Conservation (phyloP, 2,329 filamentous ascomycete genomes). For the Colletotrichum echinochloae region DNA sequence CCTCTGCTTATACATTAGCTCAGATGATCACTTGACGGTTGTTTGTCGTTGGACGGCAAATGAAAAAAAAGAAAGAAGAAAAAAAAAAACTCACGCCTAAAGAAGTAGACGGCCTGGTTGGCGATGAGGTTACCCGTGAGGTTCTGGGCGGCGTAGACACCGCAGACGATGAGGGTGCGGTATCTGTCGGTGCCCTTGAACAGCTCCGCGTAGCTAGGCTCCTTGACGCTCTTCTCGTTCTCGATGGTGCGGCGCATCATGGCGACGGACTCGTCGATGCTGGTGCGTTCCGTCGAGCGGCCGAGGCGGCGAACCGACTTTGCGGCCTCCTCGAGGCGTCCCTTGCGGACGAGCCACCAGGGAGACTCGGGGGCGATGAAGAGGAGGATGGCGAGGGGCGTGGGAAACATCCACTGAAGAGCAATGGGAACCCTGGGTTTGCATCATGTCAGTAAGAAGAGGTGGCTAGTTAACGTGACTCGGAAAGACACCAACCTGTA, state of each 20-base stretch:
- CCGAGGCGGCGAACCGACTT: slow-evolving; percentile 62
- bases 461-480: slow-evolving; percentile 39
- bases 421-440: slow-evolving; percentile 62
- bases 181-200: slow-evolving; percentile 66
- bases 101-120: slow-evolving; percentile 73
- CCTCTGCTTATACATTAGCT: slow-evolving; percentile 59
- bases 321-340: slow-evolving; percentile 57
- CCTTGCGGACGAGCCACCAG: slow-evolving; percentile 68
- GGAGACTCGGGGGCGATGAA: slow-evolving; percentile 64
- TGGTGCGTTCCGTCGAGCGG: slow-evolving; percentile 41
- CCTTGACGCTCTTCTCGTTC: slow-evolving; percentile 61
- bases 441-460: slow-evolving; percentile 47
- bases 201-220: slow-evolving; percentile 63
- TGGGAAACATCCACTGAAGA: slow-evolving; percentile 70
- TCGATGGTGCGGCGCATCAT: slow-evolving; percentile 62
- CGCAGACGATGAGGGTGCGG: slow-evolving; percentile 66
- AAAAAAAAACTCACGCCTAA: slow-evolving; percentile 57
- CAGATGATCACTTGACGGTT: no score
- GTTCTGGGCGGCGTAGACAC: slow-evolving; percentile 70
- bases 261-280: slow-evolving; percentile 43
- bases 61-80: neutral
- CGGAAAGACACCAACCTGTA: slow-evolving; percentile 35
- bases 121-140: slow-evolving; percentile 73
- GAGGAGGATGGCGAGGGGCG: slow-evolving; percentile 63
- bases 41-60: neutral